Conservation (phyloP, 1,284 basidiomycete species). For the Puccinia hordei region DNA sequence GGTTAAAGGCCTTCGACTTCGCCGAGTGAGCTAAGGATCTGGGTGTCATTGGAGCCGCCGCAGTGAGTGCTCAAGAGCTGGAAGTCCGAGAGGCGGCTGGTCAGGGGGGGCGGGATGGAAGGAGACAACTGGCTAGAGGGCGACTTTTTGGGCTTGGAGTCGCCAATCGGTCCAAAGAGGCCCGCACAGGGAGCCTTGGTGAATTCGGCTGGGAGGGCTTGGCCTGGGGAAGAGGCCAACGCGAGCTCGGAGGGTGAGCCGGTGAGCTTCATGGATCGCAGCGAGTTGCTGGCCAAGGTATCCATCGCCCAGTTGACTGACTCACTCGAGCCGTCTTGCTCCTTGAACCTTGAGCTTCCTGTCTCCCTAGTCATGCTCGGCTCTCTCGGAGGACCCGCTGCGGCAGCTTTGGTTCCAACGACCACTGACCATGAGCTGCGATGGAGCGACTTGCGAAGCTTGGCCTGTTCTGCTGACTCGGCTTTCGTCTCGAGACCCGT, state of each 20-base stretch:
- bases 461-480: constrained; percentile 10
- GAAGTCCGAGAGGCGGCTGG: neutral
- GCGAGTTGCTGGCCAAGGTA: neutral
- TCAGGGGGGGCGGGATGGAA: neutral
- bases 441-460: constrained; percentile 18
- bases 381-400: neutral
- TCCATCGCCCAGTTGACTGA: neutral
- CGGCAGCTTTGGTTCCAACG: constrained; percentile 11
- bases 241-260: constrained; percentile 9
- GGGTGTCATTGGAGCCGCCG: neutral
- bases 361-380: neutral
- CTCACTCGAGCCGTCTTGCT: neutral
- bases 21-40: neutral
- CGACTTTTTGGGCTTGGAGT: constrained; percentile 10
- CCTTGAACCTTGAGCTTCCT: neutral
- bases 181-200: constrained; percentile 25
- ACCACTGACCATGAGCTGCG: constrained; percentile 21
- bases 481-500: neutral
- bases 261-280: neutral
- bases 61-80: neutral
- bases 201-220: constrained; percentile 22
- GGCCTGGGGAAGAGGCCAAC: neutral
- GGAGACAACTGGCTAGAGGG: neutral
- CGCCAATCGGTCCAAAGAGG: constrained; percentile 34
- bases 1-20: neutral